Evolutionary conservation across 495 filamentous ascomycete genomes (phyloP).

Genomic region (Daldinia vernicosa): DNA sequence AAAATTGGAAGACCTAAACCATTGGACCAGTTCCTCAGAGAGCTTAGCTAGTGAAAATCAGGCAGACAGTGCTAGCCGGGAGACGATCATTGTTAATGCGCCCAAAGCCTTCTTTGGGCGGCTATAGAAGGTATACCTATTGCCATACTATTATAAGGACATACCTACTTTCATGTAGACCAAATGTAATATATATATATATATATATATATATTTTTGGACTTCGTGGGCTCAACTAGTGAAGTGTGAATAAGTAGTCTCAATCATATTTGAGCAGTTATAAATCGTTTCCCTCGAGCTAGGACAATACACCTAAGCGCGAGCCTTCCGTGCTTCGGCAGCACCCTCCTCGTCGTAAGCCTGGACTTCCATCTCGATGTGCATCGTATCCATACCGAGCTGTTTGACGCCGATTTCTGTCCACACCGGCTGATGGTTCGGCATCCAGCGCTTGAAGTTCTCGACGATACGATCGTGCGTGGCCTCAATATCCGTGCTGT

Average conservation of each 20-base stretch:
- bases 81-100: too few species aligned
- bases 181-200: too few species aligned
- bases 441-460: constrained; percentile 61
- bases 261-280: neutral
- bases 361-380: constrained; percentile 66
- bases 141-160: too few species aligned
- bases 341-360: constrained; percentile 47
- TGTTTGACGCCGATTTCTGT: constrained; percentile 57
- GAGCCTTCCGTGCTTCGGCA: neutral
- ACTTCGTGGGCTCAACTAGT: neutral
- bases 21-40: too few species aligned
- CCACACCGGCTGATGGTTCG: constrained; percentile 60
- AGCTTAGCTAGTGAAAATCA: too few species aligned
- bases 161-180: too few species aligned
- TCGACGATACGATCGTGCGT: constrained; percentile 53
- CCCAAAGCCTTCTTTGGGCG: too few species aligned
- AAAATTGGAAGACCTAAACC: too few species aligned
- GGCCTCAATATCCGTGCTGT: constrained; percentile 55
- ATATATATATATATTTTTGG: too few species aligned
- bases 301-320: neutral
- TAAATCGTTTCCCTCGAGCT: neutral
- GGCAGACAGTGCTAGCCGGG: too few species aligned
- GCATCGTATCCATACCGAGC: constrained; percentile 58
- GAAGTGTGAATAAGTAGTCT: neutral
- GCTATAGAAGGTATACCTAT: too few species aligned